Evolutionary conservation across 306 rosid genomes (phyloP).

Genomic region (Vicia faba): DNA sequence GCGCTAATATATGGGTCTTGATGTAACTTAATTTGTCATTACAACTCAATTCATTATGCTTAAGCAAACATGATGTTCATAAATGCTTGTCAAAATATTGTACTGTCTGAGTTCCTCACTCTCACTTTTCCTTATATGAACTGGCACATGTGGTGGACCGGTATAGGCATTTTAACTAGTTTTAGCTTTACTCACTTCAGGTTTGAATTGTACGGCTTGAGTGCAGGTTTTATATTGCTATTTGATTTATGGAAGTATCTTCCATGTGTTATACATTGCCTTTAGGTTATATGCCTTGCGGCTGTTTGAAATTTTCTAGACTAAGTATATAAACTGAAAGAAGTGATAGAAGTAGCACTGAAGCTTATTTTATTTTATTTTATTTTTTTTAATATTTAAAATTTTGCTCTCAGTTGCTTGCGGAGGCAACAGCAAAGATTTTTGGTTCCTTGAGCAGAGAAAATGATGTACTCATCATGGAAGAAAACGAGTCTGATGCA

Average conservation of each 20-base stretch:
- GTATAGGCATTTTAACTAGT: constrained; percentile 22
- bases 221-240: constrained; percentile 25
- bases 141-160: constrained; percentile 4
- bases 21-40: constrained; percentile 29
- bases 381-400: neutral
- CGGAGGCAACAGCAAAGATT: constrained; percentile 80
- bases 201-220: constrained; percentile 12
- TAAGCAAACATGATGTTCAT: constrained; percentile 17
- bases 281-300: constrained; percentile 8
- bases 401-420: constrained; percentile 74
- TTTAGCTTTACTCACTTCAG: constrained; percentile 14
- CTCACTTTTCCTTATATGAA: constrained; percentile 1
- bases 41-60: neutral
- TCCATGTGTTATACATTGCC: neutral
- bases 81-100: constrained; percentile 14
- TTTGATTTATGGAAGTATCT: constrained; percentile 11
- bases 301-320: constrained; percentile 29
- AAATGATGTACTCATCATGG: constrained; percentile 65
- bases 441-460: constrained; percentile 70
- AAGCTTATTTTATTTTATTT: constrained; percentile 27
- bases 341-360: constrained; percentile 29
- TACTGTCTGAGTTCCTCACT: neutral
- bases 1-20: constrained; percentile 9
- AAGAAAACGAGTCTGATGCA: constrained; percentile 76
- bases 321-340: constrained; percentile 31